Conservation (phyloP, 164 flowering plant genomes). For the Annona squamosa region DNA sequence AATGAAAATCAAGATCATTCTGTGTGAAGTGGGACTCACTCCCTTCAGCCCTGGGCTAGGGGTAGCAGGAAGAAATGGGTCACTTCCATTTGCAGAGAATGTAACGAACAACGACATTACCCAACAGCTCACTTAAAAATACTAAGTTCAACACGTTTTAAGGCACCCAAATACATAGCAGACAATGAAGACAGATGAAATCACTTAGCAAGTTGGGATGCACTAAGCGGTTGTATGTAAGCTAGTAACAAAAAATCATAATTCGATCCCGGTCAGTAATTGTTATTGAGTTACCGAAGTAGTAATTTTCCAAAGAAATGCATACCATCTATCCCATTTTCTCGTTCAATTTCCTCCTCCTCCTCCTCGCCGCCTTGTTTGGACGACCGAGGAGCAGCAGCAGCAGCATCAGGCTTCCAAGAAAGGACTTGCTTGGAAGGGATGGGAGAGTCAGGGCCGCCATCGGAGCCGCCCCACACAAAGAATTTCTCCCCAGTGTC, state of each 20-base stretch:
- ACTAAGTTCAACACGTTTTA: neutral
- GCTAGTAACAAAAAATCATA: neutral
- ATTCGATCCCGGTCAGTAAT: neutral
- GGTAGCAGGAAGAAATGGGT: no score
- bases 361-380: neutral
- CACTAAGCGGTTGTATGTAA: neutral
- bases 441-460: slow-evolving; percentile 14
- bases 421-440: slow-evolving; percentile 39
- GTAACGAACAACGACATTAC: no score
- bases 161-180: neutral
- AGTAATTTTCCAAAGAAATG: neutral
- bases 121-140: no score
- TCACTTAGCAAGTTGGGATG: neutral
- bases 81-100: no score
- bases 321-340: neutral
- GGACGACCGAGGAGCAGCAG: neutral
- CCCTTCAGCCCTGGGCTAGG: no score
- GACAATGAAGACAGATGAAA: neutral
- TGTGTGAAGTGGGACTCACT: no score
- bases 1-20: neutral
- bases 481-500: slow-evolving; percentile 42
- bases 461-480: slow-evolving; percentile 41
- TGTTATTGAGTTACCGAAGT: no score
- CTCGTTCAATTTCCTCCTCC: neutral
- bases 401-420: slow-evolving; percentile 27